Conservation (phyloP, 2,329 filamentous ascomycete species). For the Pestalotiopsis fici region DNA sequence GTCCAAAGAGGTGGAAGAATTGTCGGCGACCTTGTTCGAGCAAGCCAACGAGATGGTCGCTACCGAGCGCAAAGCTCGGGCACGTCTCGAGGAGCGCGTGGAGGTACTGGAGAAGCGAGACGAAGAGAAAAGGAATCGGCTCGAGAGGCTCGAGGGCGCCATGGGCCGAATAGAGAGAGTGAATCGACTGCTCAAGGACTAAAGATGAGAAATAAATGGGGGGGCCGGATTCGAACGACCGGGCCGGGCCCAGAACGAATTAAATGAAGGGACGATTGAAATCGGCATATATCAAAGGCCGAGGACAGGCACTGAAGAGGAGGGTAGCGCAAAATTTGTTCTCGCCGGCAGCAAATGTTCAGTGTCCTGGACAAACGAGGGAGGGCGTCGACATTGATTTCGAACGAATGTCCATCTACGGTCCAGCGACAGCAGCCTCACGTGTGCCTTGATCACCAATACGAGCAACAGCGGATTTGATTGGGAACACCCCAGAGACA, state of each 20-base stretch:
- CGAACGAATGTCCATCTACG: not conserved
- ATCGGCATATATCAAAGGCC: too few relatives aligned
- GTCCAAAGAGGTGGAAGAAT: slow-evolving; percentile 74
- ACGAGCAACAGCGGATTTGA: too few relatives aligned
- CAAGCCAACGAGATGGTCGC: slow-evolving; percentile 90
- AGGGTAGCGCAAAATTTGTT: not conserved
- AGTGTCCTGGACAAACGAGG: not conserved
- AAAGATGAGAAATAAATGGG: slow-evolving; percentile 24
- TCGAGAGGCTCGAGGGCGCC: slow-evolving; percentile 73
- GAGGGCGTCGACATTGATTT: not conserved
- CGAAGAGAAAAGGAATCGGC: slow-evolving; percentile 64
- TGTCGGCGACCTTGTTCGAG: slow-evolving; percentile 74
- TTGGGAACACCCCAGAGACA: too few relatives aligned
- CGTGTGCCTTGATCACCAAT: too few relatives aligned
- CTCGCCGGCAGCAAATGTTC: not conserved
- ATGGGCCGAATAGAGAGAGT: slow-evolving; percentile 72
- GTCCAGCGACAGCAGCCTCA: not conserved
- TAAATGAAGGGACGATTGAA: not conserved
- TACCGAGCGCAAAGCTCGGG: slow-evolving; percentile 69
- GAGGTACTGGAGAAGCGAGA: slow-evolving; percentile 70
- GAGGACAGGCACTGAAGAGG: not conserved
- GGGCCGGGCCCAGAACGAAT: not conserved
- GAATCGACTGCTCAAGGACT: slow-evolving; percentile 54
- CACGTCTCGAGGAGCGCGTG: slow-evolving; percentile 71
- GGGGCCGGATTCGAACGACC: slow-evolving; percentile 18